Conservation (phyloP, 2,329 filamentous ascomycete genomes). For the Fonsecaea pedrosoi region DNA sequence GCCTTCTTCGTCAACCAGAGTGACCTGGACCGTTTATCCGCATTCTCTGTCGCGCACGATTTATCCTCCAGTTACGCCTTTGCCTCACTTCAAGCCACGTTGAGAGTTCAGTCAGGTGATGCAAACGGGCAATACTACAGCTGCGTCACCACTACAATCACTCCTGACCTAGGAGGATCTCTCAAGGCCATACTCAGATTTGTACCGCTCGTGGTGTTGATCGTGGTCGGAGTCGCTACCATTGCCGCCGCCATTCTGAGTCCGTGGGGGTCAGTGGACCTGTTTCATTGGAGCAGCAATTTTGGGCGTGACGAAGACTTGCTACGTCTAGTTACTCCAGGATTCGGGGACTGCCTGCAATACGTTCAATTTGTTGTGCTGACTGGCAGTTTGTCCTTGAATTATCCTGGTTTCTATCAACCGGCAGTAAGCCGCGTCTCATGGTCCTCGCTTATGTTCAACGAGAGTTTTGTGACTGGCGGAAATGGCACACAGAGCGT, state of each 20-base stretch:
- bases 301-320: constrained; percentile 94
- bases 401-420: constrained; percentile 94
- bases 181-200: constrained; percentile 75
- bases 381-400: constrained; percentile 83
- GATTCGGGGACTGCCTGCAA: constrained; percentile 94
- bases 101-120: constrained; percentile 79
- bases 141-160: constrained; percentile 82
- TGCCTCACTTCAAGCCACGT: constrained; percentile 75
- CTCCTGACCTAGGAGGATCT: constrained; percentile 76
- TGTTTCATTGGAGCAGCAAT: constrained; percentile 97
- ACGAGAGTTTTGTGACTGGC: constrained; percentile 80
- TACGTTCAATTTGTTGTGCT: constrained; percentile 93
- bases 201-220: constrained; percentile 77
- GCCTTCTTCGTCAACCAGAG: constrained; percentile 67
- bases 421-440: constrained; percentile 84
- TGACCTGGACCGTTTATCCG: constrained; percentile 65
- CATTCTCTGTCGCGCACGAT: constrained; percentile 74
- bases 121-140: constrained; percentile 67
- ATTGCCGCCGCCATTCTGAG: constrained; percentile 84
- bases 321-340: constrained; percentile 88
- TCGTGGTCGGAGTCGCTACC: constrained; percentile 82
- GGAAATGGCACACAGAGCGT: constrained; percentile 70
- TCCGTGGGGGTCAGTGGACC: constrained; percentile 89
- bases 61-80: constrained; percentile 87
- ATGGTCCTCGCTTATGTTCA: constrained; percentile 93